Base-by-base conservation (phyloP, 495 filamentous ascomycete species). In the Astrothelium subdiscretum region DNA sequence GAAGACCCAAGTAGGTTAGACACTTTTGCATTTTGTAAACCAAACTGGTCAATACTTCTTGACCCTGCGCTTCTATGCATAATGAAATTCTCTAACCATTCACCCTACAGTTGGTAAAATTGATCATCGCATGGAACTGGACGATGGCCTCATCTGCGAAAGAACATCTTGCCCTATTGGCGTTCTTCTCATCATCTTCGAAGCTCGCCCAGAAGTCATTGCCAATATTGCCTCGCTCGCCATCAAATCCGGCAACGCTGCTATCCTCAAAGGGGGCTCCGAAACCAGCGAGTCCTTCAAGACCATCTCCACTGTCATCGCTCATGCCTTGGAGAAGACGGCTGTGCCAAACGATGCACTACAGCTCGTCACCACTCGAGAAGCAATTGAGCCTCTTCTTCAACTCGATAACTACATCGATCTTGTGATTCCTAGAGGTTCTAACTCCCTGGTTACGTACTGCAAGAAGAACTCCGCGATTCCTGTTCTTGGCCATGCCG, bases 171-270 rank as follows among this genome's bases (percentile, higher is more conserved):
- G 90, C 69, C 94, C 94, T 1, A 97, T 99, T 66, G 94, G 94
- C 57, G 92, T 97, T 24, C 82, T 99, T 27, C 79, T 98, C 57
- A 95, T 97, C 67, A 97, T 98, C 63, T 98, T 98, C 69, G 94
- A 98, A 75, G 95, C 95, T 26, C 88, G 94, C 31, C 94, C 94
- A 10, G 94, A 99, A 72, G 95, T 99, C 61, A 99, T 99, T 72
- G 94, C 95, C 48, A 99, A 99, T 70, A 97, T 99, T 64, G 90
- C 92, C 60, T 87, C 95, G n/a, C 79, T 99, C 38, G 91, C 95
- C 12, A 87, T 99, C 66, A 99, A 99, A 72, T 97, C 94, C 18
- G 94, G 91, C 61, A 99, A 99, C 77, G 87, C 94, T 29, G 94
- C 92, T 61, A 97, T 99, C 63, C 76, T 99, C 54, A 99, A 99